Base-by-base conservation (phyloP, 2,329 filamentous ascomycete genomes). In the Tricladium varicosporioides region DNA sequence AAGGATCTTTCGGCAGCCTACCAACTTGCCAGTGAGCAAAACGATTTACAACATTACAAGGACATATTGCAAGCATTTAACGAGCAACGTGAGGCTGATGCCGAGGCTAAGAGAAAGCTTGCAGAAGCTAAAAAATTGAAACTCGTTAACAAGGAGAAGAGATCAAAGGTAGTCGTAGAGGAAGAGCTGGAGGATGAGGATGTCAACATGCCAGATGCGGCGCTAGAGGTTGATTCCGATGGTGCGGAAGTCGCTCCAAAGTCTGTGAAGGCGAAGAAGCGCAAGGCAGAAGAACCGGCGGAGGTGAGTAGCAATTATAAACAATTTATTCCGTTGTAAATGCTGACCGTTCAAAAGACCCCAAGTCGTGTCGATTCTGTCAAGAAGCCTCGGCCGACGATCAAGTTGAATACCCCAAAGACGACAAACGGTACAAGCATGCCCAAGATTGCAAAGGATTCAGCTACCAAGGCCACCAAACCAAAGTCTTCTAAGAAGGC, bases 31-130 rank as follows among this genome's bases (percentile, higher is more conserved):
- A 80, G 87, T 13, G 86, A 96, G 71, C 81, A 86, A 53, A 83
- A 96, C 67, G 83, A 89, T 54, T 77, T 99, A 33, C 78, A 87
- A 3, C 84, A 90, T 74, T 97, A 92, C 80, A 96, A 97, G 77
- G 80, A 84, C 11, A 79, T 97, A 60, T 80, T 97, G 57, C 77
- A 80, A 43, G 82, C 87, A 63, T 87, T 86, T 64, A 80, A 85
- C 62, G 87, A 91, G 67, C 84, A 82, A 7, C 82, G 85, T 61
- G 80, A 84, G 61, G 76, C 78, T 44, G 84, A 84, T 55, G 65
- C 65, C 15, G 71, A 71, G 63, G 70, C 69, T 46, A 80, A 80
- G 69, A 66, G 70, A 48, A 10, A 46, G 15, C 22, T 22, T 18
- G 47, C 46, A 9, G 13, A 36, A n/a, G 76, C 77, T 64, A 78